These are phyloP conservation scores for Meyerozyma guilliermondii DNA, from an alignment of 1,139 yeast genomes.

Conservation along the genomic window DNA sequence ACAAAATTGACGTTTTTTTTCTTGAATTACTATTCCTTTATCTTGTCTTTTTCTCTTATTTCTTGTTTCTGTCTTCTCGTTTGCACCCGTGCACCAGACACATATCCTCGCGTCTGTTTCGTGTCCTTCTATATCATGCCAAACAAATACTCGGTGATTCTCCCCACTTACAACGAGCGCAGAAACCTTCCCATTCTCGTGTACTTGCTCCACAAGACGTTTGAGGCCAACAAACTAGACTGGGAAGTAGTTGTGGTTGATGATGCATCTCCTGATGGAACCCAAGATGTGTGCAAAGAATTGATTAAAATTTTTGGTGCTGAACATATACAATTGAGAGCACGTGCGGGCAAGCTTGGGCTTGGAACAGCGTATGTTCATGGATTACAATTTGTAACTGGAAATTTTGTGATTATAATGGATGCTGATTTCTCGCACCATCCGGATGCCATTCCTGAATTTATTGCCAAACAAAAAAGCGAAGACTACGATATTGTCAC, in stretches of 20 bases:
- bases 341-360: slow-evolving; percentile 77
- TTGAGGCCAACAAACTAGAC: slow-evolving; percentile 51
- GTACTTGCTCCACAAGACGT: slow-evolving; percentile 69
- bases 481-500: slow-evolving; percentile 72
- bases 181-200: slow-evolving; percentile 66
- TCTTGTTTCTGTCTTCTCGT: not conserved
- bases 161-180: slow-evolving; percentile 78
- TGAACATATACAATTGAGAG: slow-evolving; percentile 60
- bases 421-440: slow-evolving; percentile 84
- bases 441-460: slow-evolving; percentile 76
- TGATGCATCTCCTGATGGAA: slow-evolving; percentile 80
- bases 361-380: slow-evolving; percentile 81
- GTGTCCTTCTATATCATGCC: slow-evolving; percentile 5
- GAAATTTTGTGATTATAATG: slow-evolving; percentile 76
- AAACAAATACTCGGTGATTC: slow-evolving; percentile 68
- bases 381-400: slow-evolving; percentile 68
- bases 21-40: too few species aligned
- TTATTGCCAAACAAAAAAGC: slow-evolving; percentile 63
- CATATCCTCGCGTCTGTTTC: not conserved
- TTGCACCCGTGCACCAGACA: not conserved
- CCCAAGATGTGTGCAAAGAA: slow-evolving; percentile 69
- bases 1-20: too few species aligned
- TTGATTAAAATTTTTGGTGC: slow-evolving; percentile 61
- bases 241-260: slow-evolving; percentile 83
- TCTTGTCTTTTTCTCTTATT: too few species aligned